Evolutionary conservation across 495 filamentous ascomycete genomes (phyloP), one percentile per base, ranked within the genome.

Genomic region (Hypoxylon fragiforme): DNA sequence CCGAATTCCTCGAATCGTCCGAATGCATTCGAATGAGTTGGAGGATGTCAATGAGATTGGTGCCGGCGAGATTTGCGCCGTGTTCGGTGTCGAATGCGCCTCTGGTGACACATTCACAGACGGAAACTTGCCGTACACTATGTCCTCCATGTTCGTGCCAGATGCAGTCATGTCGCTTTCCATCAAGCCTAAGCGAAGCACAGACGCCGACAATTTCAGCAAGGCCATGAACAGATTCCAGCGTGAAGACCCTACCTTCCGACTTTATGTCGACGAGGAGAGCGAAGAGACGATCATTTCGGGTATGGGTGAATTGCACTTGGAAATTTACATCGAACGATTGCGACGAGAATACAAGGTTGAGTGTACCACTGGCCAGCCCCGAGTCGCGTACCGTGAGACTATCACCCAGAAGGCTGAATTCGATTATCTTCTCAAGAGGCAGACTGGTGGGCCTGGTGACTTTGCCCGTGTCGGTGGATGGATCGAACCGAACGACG

Each of bases 21-120:
- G 95, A 37, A 99, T 99, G 95, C 95, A 99, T 78, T 96, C 91
- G 24, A 96, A 97, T 67, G 95, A 99, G 68, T 94, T 99, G 95
- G 95, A 97, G 72, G 95, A 99, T 58, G 88, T 95, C 11, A 75
- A 67, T 38, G 92, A 97, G 68, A 87, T 99, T 41, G 88, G 90
- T 35, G 91, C 95, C 31, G 95, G 95, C 65, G 95, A 99, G 68
- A 97, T 99, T 47, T 97, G 95, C 65, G 95, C 95, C 42, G 92
- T 99, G 47, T 99, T 99, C 67, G 95, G 95, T 67, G 86, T 99
- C 44, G 95, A 99, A 52, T 99, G 95, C 72, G 91, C 95, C 15
- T 97, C 92, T 26, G 95, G 95, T 61, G 95, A 99, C 66, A 97
- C 92, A 20, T 99, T 99, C 79, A 96, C 95, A 12, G 95, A 99